Base-by-base conservation (phyloP, 345 rosid species). In the Eucalyptus cloeziana region DNA sequence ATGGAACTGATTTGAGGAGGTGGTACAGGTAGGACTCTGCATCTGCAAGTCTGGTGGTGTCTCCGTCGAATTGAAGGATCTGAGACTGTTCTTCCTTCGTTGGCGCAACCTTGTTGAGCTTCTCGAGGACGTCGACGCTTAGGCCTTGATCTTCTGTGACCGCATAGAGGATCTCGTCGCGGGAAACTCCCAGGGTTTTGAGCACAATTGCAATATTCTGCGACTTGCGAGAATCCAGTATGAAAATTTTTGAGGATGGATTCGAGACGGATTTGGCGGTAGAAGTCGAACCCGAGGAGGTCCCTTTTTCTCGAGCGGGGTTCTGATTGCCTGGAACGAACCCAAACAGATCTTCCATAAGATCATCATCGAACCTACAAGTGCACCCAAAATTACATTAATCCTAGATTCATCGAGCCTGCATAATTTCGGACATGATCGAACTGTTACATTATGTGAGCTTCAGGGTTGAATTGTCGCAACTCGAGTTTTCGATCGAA, bases 331-430 rank as follows among this genome's bases (percentile, higher is more conserved):
- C 93, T 43, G 97, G 97, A 25, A 94, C 94, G 85, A 87, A 94
- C 60, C 99, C 99, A 88, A 97, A 97, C 7, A 97, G 95, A 81
- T 98, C 98, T 91, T 97, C 99, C 99, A 96, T 96, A 44, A 96
- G 94, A 89, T 97, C 96, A 49, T 91, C 96, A 87, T 97, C 98
- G 91, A 96, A 90, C 91, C 99, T 96, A 95, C 86, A 88, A 37
- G 83, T 19, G 86, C 45, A 86, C 60, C 83, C 52, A 17, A 7
- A 14, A 37, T 11, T 40, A 47, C n/a, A 5, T 52, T 30, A 76
- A 21, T 76, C 47, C 45, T 37, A 76, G 83, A 76, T 37, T 76
- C 13, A 27, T 76, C 45, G 8, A 37, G 83, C 83, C 83, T 76
- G 83, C 27, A n/a, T 64, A 37, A 19, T 71, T 71, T 37, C 4